Base-by-base conservation (phyloP, 73 alveolate species). In the Paramecium biaurelia region DNA sequence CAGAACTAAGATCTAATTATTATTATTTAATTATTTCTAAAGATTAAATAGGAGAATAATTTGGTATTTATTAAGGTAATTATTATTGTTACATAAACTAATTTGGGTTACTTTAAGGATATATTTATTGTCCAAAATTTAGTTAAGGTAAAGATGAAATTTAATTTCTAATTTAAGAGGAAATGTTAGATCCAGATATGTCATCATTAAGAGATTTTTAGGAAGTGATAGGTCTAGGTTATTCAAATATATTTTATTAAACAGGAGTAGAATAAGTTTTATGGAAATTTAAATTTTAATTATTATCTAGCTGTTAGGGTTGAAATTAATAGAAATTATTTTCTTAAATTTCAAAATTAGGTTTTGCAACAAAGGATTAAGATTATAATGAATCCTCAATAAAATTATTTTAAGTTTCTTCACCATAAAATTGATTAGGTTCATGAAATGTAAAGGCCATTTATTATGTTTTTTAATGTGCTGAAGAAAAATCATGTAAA, bases 381-480 rank as follows among this genome's bases (percentile, higher is more conserved):
- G 41, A 32, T 11, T 63, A 30, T 23, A 3, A 38, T 12, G 47
- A 38, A 7, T 38, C n/a, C 3, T 1, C 2, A 24, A 2, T 58
- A 2, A 4, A 14, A 47, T 58, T 58, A 24, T 58, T 28, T 63
- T 26, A n/a, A 63, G 15, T 26, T 4, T 7, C 84, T 12, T 41
- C 86, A 11, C 1, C 20, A 1, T 12, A 72, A 72, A 72, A 72
- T 72, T 32, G 24, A 35, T 72, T 35, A 37, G 63, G 21, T n/a
- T 79, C 90, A 43, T 79, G 74, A 34, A 79, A 79, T 18, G 90
- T 79, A 20, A 79, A 79, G 18, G 76, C 76, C 56, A 79, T 63
- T 63, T 63, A 63, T 63, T 28, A 79, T 38, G 4, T 14, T 38
- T 38, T 38, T 43, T 9, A 7, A 24, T n/a, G 70, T 18, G 32